Evolutionary conservation across 228 moss, liverwort and hornwort species (phyloP).

Genomic region (Sphagnum fallax): DNA sequence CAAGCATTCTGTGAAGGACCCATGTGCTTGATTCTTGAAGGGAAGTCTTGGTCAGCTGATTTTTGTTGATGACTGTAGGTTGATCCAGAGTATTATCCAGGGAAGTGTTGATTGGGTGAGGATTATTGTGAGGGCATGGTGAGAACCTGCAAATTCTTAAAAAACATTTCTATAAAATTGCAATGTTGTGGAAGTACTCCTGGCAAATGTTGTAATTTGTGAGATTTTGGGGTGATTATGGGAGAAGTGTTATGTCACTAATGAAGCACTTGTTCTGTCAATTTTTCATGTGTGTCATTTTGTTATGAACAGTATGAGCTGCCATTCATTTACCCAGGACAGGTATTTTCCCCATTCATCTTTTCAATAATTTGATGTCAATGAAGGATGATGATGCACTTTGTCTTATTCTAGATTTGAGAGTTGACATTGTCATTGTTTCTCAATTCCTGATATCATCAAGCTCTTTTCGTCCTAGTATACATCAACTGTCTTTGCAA

Average conservation of each 20-base stretch:
- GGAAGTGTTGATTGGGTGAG: constrained; percentile 69
- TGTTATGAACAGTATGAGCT: constrained; percentile 68
- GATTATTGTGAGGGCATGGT: constrained; percentile 49
- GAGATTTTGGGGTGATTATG: too few relatives aligned
- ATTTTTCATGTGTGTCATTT: not conserved
- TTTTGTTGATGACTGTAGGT: constrained; percentile 27
- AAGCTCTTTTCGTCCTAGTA: not conserved
- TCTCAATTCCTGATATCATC: not conserved
- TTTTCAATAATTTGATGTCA: not conserved
- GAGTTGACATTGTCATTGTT: not conserved
- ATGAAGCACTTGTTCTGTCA: too few relatives aligned
- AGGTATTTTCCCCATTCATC: constrained; percentile 28
- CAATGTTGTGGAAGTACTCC: too few relatives aligned
- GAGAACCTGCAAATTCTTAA: not conserved
- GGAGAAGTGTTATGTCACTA: too few relatives aligned
- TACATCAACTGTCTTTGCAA: too few relatives aligned
- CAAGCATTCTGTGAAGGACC: too few relatives aligned
- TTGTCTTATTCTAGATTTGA: not conserved
- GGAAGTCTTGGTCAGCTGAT: too few relatives aligned
- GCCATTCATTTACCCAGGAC: constrained; percentile 92
- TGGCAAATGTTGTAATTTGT: not conserved
- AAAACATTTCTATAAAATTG: too few relatives aligned
- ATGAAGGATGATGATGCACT: not conserved
- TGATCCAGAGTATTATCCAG: constrained; percentile 93
- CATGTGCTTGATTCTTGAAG: too few relatives aligned